These are phyloP conservation scores for Daldinia sp. DNA, from an alignment of 2,329 filamentous ascomycete species.

Conservation along the genomic window DNA sequence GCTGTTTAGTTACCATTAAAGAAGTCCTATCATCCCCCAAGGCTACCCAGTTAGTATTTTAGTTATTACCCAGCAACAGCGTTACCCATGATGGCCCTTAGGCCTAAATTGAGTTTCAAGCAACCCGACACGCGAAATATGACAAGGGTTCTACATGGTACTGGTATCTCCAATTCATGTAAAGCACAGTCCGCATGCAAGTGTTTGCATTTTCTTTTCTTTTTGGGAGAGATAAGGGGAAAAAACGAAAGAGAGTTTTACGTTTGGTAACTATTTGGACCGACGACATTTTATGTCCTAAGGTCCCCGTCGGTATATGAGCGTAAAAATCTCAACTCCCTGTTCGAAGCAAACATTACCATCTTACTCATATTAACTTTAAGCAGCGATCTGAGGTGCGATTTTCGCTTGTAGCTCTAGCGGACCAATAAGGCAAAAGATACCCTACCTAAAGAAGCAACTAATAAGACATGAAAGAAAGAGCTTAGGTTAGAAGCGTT, in stretches of 20 bases:
- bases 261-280: too few relatives aligned
- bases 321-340: background rate
- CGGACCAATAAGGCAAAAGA: too few relatives aligned
- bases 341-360: background rate
- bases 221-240: too few relatives aligned
- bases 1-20: background rate
- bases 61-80: too few relatives aligned
- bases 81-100: too few relatives aligned
- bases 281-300: too few relatives aligned
- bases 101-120: conserved; percentile 11
- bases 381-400: background rate
- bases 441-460: too few relatives aligned
- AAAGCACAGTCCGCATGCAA: conserved; percentile 6
- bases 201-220: conserved; percentile 4
- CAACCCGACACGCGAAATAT: conserved; percentile 1
- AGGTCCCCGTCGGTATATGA: background rate
- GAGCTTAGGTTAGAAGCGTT: too few relatives aligned
- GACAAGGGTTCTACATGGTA: conserved; percentile 24
- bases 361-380: background rate
- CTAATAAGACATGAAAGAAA: too few relatives aligned
- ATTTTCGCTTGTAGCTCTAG: background rate
- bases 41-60: background rate
- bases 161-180: background rate
- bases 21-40: background rate
- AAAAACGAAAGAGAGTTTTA: conserved; percentile 6